Evolutionary conservation across 805 yeast species (phyloP).

Genomic region (Wickerhamiella kazuoi): DNA sequence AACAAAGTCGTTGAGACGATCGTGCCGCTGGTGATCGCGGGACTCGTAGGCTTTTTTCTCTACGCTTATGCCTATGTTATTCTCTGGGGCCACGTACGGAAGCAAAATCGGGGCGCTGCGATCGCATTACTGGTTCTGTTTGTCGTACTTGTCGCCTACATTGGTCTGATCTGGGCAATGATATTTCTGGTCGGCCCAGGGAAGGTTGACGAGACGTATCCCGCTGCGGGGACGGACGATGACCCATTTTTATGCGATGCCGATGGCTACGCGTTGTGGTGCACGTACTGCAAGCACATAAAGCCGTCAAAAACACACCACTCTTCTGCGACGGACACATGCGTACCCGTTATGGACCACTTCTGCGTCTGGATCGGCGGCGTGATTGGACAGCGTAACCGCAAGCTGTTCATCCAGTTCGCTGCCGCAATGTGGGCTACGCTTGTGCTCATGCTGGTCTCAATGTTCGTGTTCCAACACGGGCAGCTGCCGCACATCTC

Average conservation of each 20-base stretch:
- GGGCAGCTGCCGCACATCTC: conserved; percentile 20
- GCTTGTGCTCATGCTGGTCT: conserved; percentile 24
- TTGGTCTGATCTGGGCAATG: conserved; percentile 28
- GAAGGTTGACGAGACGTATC: conserved; percentile 16
- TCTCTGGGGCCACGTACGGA: conserved; percentile 25
- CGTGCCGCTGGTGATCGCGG: conserved; percentile 1
- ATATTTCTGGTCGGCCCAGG: conserved; percentile 45
- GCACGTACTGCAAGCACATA: conserved; percentile 45
- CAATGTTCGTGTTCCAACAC: conserved; percentile 22
- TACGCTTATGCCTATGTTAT: conserved; percentile 30
- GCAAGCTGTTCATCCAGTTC: conserved; percentile 39
- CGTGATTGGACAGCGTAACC: conserved; percentile 53
- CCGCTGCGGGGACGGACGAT: conserved; percentile 1
- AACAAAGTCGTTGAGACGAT: background rate
- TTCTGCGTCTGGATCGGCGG: conserved; percentile 64
- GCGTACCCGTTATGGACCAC: conserved; percentile 70
- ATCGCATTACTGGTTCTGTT: conserved; percentile 24
- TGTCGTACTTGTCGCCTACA: conserved; percentile 17
- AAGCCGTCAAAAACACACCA: conserved; percentile 59
- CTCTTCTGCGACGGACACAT: conserved; percentile 34
- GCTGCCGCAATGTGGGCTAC: conserved; percentile 21
- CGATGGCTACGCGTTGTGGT: conserved; percentile 63
- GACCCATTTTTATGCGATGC: conserved; percentile 43
- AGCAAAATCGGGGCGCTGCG: conserved; percentile 13
- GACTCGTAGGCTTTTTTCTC: conserved; percentile 24